These are phyloP conservation scores for Quercus tomentella DNA, from an alignment of 331 rosid species.

Conservation along the genomic window DNA sequence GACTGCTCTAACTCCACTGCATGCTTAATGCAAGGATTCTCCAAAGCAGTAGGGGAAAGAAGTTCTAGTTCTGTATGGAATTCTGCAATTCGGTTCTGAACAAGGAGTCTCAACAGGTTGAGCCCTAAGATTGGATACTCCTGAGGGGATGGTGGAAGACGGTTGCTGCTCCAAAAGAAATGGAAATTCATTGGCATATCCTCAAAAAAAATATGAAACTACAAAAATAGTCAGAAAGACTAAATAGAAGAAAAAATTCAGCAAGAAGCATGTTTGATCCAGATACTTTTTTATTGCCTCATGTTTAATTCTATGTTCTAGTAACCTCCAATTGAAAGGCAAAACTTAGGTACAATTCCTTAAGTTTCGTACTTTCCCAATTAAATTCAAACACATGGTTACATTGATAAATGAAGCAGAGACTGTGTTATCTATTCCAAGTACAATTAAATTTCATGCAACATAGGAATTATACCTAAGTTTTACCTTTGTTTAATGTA, in stretches of 20 bases:
- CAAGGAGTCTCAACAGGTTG: slow-evolving; percentile 93
- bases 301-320: not conserved
- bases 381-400: too few species aligned
- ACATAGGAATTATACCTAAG: too few species aligned
- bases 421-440: too few species aligned
- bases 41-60: slow-evolving; percentile 81
- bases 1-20: slow-evolving; percentile 99
- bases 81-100: slow-evolving; percentile 96
- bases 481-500: not conserved
- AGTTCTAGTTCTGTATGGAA: slow-evolving; percentile 95
- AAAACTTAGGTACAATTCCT: not conserved
- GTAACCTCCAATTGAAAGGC: not conserved
- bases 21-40: slow-evolving; percentile 86
- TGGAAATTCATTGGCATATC: not conserved
- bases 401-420: too few species aligned
- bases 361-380: too few species aligned
- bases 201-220: not conserved
- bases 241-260: not conserved
- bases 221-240: not conserved
- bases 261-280: not conserved
- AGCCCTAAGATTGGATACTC: slow-evolving; percentile 94
- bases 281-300: not conserved
- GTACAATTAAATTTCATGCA: too few species aligned
- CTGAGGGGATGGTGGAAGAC: slow-evolving; percentile 76
- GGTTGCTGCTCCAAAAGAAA: slow-evolving; percentile 53